Base-by-base conservation (phyloP, 441 rosid genomes). In the Erodium trifolium region DNA sequence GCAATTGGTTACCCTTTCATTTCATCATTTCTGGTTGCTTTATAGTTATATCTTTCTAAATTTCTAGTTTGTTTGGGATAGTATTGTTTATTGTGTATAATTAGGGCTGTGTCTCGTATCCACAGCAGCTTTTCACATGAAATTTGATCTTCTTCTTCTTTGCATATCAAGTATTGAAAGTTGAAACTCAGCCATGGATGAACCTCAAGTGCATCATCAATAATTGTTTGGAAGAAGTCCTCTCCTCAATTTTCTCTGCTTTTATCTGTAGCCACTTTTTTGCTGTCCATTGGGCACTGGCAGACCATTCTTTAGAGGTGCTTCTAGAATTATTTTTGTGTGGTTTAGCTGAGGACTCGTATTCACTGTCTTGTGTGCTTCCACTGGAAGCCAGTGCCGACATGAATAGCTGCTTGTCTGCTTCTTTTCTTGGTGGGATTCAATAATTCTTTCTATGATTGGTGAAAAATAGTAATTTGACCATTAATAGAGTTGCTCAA, bases 11-110 rank as follows among this genome's bases (percentile, higher is more conserved):
- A 13, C 55, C n/a, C 55, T 49, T 49, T 49, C 55, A 49, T 49
- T 49, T 49, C 2, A 2, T 3, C 12, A 49, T 2, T 49, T 49
- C n/a, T 49, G n/a, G 55, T 49, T 49, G 55, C n/a, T 49, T n/a
- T n/a, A n/a, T n/a, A n/a, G 12, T 12, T n/a, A 10, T 49, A 10
- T n/a, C 3, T 10, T 49, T 12, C n/a, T n/a, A n/a, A 13, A 4
- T 72, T 3, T 66, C 69, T 57, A 19, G 63, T 60, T 67, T 66
- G 35, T 60, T 65, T 34, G 39, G 67, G 78, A 70, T 77, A 37
- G 68, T 23, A 74, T 80, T 70, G 62, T 74, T 76, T 69, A 70
- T 55, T 67, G 45, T 37, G 67, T 73, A 78, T 77, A 70, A 79
- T 75, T 78, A 51, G 19, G 71, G 63, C 67, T 67, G 57, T 27